Percentiles rank a stretch among this genome's conserved stretches.
These are phyloP conservation scores for Mycena floridula DNA, from an alignment of 768 basidiomycete species.

Conservation along the genomic window DNA sequence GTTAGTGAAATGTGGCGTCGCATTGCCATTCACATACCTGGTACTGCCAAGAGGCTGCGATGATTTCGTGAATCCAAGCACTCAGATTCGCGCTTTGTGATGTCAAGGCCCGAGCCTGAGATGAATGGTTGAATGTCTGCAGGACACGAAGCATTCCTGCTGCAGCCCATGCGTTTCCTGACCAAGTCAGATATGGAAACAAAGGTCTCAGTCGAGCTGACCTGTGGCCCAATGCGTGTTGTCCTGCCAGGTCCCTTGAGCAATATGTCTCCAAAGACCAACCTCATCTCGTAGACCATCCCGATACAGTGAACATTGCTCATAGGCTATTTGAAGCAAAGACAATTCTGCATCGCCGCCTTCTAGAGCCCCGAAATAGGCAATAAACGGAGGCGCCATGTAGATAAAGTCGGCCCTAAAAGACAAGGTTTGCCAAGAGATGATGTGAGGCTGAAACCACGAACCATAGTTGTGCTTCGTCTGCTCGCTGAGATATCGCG, in stretches of 20 bases:
- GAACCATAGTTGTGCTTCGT: slow-evolving; percentile 51
- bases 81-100: slow-evolving; percentile 37
- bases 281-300: slow-evolving; percentile 40
- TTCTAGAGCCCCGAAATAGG: slow-evolving; percentile 53
- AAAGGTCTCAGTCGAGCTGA: slow-evolving; percentile 13
- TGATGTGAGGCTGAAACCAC: slow-evolving; percentile 1
- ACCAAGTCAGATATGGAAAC: background rate
- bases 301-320: slow-evolving; percentile 53
- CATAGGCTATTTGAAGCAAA: slow-evolving; percentile 44
- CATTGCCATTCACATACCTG: slow-evolving; percentile 25
- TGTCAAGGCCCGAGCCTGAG: slow-evolving; percentile 27
- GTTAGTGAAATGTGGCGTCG: background rate
- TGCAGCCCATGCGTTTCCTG: slow-evolving; percentile 65
- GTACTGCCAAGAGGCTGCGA: slow-evolving; percentile 33
- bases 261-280: slow-evolving; percentile 54
- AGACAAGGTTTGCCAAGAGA: background rate
- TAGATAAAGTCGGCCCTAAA: slow-evolving; percentile 52
- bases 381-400: slow-evolving; percentile 63
- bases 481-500: slow-evolving; percentile 52
- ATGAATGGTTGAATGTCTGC: slow-evolving; percentile 42
- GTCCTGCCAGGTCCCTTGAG: slow-evolving; percentile 39
- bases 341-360: slow-evolving; percentile 25
- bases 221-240: slow-evolving; percentile 55
- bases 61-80: slow-evolving; percentile 51
- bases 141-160: slow-evolving; percentile 58